Evolutionary conservation across 768 basidiomycete species (phyloP), one percentile per base, ranked within the genome.

Genomic region (Clitopilus passeckerianus): DNA sequence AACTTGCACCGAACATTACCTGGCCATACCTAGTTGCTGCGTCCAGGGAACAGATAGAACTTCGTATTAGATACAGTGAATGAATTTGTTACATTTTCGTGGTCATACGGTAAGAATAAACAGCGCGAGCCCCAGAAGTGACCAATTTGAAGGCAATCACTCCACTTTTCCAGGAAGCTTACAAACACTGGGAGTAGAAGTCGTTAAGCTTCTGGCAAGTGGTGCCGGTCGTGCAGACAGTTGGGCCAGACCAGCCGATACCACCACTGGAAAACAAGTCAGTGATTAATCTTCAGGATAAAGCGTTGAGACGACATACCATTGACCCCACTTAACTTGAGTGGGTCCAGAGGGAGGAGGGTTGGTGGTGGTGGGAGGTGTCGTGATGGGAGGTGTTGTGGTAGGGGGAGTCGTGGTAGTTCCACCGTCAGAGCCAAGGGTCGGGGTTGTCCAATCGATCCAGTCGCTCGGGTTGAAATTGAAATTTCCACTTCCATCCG

Each of bases 161-260:
- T 4, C 27, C 4, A 30, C 27, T 7, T 30, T 30, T 30, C 27
- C 27, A 30, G 27, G n/a, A 30, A 30, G 27, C 7, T 20, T 77
- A 79, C 35, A 85, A 74, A n/a, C 53, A 53, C 22, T 53, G 53
- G 9, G 23, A 53, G 33, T 53, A 53, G 20, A 57, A 65, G 14
- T 62, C 56, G 43, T 65, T 63, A 14, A 62, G 37, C 53, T 60
- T 63, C 9, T 58, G 41, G 50, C 64, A 62, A n/a, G 53, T 58
- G 10, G 62, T 33, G 22, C 64, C 64, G 30, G 27, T 57, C 16
- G 56, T 56, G 46, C 64, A 65, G 5, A 35, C 18, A 18, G 54
- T 60, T 27, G 52, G 22, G 1, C 64, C 64, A 15, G 59, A 55
- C 50, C 54, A 65, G n/a, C 61, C 64, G 7, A 7, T 57, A 6